Evolutionary conservation across 225 moss, liverwort and hornwort species (phyloP), one percentile per base, ranked within the genome.

Genomic region (Marchantia polymorpha): DNA sequence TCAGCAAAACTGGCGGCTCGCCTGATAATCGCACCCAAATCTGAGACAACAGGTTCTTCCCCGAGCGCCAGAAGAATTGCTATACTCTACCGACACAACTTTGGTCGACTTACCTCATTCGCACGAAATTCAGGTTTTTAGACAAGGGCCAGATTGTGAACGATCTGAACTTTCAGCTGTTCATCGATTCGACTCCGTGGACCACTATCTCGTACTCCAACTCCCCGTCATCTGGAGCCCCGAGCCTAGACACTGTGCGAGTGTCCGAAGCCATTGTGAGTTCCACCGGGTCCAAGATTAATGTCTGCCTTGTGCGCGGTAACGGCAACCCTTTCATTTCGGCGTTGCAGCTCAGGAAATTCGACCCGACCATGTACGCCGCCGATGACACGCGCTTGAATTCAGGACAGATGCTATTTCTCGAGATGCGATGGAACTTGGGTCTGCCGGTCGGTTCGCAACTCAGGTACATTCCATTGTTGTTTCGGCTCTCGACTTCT

Each of bases 271-370:
- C 72, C 9, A 50, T 72, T 20, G 7, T 72, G 7, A 23, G 10
- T 10, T 11, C 72, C 7, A 50, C 8, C 7, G 20, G 52, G 10
- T 0, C 5, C 12, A 52, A 72, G 72, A n/a, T 72, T 20, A 2
- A 22, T 12, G 72, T 72, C 0, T 72, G 72, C 52, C 72, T 72
- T 11, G 49, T 72, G 19, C 72, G 52, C 9, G 72, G 23, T n/a
- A 22, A 50, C 6, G 84, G 84, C 8, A 61, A 12, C 13, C 72
- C 87, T 11, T 87, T 84, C 58, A 84, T 87, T 22, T 84, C 84
- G 31, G 77, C 87, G 17, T n/a, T 87, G 79, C 84, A 84, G 76
- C 74, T 84, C n/a, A 74, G 84, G 31, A 76, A 73, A 0, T 64
- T 81, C 30, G 6, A 6, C 13, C 60, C 64, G 6, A 59, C 49